Evolutionary conservation across 805 yeast species (phyloP), one percentile per base, ranked within the genome.

Genomic region (Candida gorgasii): DNA sequence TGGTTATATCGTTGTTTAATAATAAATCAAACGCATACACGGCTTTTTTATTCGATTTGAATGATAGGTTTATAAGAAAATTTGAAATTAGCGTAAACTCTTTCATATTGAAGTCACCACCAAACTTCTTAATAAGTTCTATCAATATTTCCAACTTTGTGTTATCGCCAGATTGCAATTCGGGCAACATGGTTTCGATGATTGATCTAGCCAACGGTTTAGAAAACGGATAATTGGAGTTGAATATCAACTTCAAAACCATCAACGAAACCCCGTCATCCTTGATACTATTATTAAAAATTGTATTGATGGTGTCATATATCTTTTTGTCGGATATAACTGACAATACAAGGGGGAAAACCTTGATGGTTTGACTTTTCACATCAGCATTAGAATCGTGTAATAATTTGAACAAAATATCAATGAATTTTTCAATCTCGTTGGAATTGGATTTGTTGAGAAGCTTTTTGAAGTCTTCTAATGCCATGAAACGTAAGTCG

Each of bases 401-500:
- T 17, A 86, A 62, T 32, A 73, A 66, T 24, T 61, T 61, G 40
- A 72, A 63, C 31, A 78, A 54, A 13, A 69, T 59, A 36, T 69
- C 65, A 37, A 68, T 57, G 52, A 79, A 63, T 13, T 54, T 55
- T 39, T 51, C 62, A 45, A 68, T 60, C 44, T 57, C 52, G 44
- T 46, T 43, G 51, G 52, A 46, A 58, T 54, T 53, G 50, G 50
- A 43, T 54, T 53, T 43, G 44, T 47, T 46, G 16, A 76, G 53
- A 36, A 63, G 54, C 54, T 76, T 76, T 51, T 75, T 78, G 52
- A 86, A 71, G 55, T 88, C 96, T 51, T 78, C 84, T 42, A 88
- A 66, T 2, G 90, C 95, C 96, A 88, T 88, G 64, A 81, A 88
- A 58, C 96, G 69, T 50, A 85, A 66, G 57, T 88, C 96, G 3